These are phyloP conservation scores for Kwoniella sp. DNA, from an alignment of 768 basidiomycete genomes.

Conservation along the genomic window DNA sequence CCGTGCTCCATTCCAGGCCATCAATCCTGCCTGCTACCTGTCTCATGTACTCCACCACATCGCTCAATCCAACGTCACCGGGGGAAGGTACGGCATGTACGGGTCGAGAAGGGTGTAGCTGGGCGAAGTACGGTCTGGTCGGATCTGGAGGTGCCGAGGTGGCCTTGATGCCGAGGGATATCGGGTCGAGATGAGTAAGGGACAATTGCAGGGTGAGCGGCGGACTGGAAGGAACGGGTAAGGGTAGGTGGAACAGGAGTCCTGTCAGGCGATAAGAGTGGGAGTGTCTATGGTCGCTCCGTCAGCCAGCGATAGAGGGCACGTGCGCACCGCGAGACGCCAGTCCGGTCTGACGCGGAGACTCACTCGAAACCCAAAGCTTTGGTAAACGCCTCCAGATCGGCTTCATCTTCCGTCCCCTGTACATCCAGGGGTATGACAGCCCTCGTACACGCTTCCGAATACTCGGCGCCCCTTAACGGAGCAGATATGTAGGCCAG, in stretches of 20 bases:
- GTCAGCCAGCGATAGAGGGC: no score
- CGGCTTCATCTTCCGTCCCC: conserved; percentile 2
- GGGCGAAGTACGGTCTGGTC: conserved; percentile 26
- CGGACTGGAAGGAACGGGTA: conserved; percentile 1
- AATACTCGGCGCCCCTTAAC: conserved; percentile 27
- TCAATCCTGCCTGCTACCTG: conserved; percentile 30
- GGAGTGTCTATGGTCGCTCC: conserved; percentile 16
- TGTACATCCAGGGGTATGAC: conserved; percentile 25
- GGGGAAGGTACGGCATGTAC: conserved; percentile 18
- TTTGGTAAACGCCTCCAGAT: conserved; percentile 27
- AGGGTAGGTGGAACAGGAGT: conserved; percentile 23
- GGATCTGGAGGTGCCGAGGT: background rate
- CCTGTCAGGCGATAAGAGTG: conserved; percentile 26
- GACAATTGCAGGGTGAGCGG: conserved; percentile 21
- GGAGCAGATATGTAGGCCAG: conserved; percentile 27
- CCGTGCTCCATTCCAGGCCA: conserved; percentile 31
- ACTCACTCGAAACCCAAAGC: conserved; percentile 36
- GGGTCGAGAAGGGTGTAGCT: conserved; percentile 28
- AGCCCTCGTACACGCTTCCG: conserved; percentile 24
- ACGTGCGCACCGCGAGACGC: no score
- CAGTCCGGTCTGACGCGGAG: conserved; percentile 10
- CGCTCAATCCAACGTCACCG: conserved; percentile 19
- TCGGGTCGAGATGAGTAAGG: conserved; percentile 17
- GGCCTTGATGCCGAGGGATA: background rate
- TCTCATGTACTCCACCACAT: conserved; percentile 27